These are phyloP conservation scores for Thermochaetoides dissita DNA, from an alignment of 2,329 filamentous ascomycete genomes.

Conservation along the genomic window DNA sequence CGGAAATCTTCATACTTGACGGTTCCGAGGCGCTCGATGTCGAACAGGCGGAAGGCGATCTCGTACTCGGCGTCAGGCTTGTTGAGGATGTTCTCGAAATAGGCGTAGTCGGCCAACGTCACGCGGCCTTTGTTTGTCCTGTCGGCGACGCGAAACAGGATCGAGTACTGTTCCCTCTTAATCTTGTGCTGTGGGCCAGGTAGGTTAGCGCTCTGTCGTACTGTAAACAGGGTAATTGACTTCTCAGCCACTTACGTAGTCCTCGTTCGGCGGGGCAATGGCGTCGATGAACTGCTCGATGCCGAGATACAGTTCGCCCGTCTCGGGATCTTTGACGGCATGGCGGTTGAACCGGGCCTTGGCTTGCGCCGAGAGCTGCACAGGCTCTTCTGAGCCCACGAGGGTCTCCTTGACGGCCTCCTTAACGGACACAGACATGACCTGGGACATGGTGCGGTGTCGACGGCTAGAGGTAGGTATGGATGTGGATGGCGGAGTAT, in stretches of 20 bases:
- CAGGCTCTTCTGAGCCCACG: slow-evolving; percentile 40
- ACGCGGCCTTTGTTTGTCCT: slow-evolving; percentile 59
- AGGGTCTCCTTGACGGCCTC: slow-evolving; percentile 69
- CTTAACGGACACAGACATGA: slow-evolving; percentile 31
- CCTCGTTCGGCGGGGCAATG: slow-evolving; percentile 71
- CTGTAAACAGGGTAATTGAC: no score
- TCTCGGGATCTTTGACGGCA: slow-evolving; percentile 59
- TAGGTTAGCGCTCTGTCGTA: no score
- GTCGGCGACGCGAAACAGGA: slow-evolving; percentile 88
- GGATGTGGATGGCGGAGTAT: no score
- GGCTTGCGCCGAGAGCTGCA: slow-evolving; percentile 58
- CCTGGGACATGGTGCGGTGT: slow-evolving; percentile 25
- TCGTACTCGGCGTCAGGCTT: slow-evolving; percentile 98
- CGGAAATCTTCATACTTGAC: slow-evolving; percentile 88
- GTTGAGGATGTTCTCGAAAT: slow-evolving; percentile 82
- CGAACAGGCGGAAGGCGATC: slow-evolving; percentile 94
- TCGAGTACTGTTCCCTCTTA: slow-evolving; percentile 83
- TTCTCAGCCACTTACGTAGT: slow-evolving; percentile 58
- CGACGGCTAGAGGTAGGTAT: no score
- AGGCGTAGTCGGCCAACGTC: slow-evolving; percentile 72
- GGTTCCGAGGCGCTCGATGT: slow-evolving; percentile 65
- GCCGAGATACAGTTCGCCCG: slow-evolving; percentile 67
- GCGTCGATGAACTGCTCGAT: slow-evolving; percentile 83
- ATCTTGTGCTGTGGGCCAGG: slow-evolving; percentile 71
- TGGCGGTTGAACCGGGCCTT: slow-evolving; percentile 63